phyloP scores from a whole-genome alignment of 805 yeast genomes.

The Saccharomycopsis olivae region DNA sequence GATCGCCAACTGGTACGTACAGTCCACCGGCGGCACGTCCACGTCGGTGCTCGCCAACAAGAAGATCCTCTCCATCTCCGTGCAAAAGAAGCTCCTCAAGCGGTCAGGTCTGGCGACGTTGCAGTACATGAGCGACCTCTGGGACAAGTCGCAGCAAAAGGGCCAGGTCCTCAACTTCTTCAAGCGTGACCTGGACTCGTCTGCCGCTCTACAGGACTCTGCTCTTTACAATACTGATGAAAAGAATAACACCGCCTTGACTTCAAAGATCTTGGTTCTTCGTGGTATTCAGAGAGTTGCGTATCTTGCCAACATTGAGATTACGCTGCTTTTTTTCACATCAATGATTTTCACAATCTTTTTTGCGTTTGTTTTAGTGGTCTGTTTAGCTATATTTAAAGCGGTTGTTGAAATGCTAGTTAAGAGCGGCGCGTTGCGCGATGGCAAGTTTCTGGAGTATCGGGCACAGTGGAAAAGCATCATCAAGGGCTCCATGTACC shows the following conservation, averaged over 20 bases:
- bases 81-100: conserved; percentile 48
- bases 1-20: conserved; percentile 89
- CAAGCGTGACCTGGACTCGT: too few relatives aligned
- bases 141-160: conserved; percentile 11
- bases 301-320: conserved; percentile 72
- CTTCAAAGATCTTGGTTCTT: conserved; percentile 65
- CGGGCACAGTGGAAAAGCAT: conserved; percentile 77
- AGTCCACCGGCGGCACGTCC: conserved; percentile 84
- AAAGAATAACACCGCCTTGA: conserved; percentile 40
- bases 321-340: conserved; percentile 78
- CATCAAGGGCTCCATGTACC: conserved; percentile 79
- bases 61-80: conserved; percentile 66
- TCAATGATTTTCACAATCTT: conserved; percentile 77
- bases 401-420: conserved; percentile 55
- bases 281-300: conserved; percentile 93
- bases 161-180: too few relatives aligned
- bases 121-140: conserved; percentile 16
- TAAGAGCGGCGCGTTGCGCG: conserved; percentile 46
- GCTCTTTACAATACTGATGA: conserved; percentile 66
- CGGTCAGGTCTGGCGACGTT: conserved; percentile 27
- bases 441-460: conserved; percentile 61
- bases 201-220: too few relatives aligned
- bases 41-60: conserved; percentile 62
- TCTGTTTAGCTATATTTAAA: conserved; percentile 51
- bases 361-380: conserved; percentile 52